Base-by-base conservation (phyloP, 2,329 filamentous ascomycete genomes). In the Paracamarosporium sp. region DNA sequence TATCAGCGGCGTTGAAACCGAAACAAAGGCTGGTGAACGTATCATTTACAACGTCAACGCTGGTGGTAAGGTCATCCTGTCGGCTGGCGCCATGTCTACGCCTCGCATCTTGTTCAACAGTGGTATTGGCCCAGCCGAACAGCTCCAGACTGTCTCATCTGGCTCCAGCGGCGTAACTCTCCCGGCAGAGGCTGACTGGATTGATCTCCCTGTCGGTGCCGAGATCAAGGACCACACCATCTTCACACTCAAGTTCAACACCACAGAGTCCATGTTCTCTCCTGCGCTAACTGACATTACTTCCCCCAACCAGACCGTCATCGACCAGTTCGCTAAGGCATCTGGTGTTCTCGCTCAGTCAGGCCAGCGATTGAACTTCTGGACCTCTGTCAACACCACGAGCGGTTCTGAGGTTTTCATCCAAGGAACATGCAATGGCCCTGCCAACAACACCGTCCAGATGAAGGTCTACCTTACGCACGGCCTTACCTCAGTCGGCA, bases 91-190 rank as follows among this genome's bases (percentile, higher is more conserved):
- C 0, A 89, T 91, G 66, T 88, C 87, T 13, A 88, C 87, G 3
- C 82, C 88, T 17, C 89, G 89, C 70, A 80, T 92, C 50, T 81
- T 92, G 1, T 81, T 90, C 74, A 83, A 88, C 68, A 88, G 85
- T 76, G 87, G 89, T 62, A 91, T 90, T 61, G 90, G 88, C 1
- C 87, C 87, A 8, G 68, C 72, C n/a, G 75, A 78, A 45, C 78
- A 81, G 62, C 76, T 83, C 22, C 67, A 78, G 59, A 78, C 74
- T 11, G 81, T 82, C 24, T 71, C 77, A 50, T 77, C 76, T 47
- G 74, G 77, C 17, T 63, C 50, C 25, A 79, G 76, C 53, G 73
- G 78, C 24, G 63, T 72, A n/a, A 78, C 76, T 12, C 78, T 81
- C 53, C 77, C 80, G 24, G 66, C 70, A 3, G 68, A 78, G 52